Evolutionary conservation across 257 asterid species (phyloP), one percentile per base, ranked within the genome.

Genomic region (Ophiorrhiza pumila): DNA sequence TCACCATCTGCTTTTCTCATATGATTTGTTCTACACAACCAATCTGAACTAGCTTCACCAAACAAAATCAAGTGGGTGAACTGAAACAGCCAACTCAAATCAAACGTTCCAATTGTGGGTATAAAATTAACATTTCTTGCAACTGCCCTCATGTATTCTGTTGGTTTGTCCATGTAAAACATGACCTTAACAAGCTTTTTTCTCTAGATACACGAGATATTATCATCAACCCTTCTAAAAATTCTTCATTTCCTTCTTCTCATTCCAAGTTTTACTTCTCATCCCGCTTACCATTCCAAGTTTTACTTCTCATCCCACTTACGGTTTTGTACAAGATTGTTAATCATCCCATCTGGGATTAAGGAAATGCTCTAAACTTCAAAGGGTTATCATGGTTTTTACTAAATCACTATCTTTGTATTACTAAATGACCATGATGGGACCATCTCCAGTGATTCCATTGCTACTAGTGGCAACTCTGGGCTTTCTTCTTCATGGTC

Each of bases 361-460:
- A 62, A 18, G 66, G 43, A 61, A 61, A 61, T 61, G 3, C 20
- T 62, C 47, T 62, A 62, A 62, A 0, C 46, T 7, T 17, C n/a
- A 20, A 35, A 35, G 68, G 67, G 45, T 62, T 9, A 63, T 20
- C 68, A 39, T 32, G 14, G 17, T 11, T 61, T 34, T 29, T 18
- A 7, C 45, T 35, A 17, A 32, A 2, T 60, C 60, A n/a, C 63
- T 41, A 23, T 68, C 76, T 47, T 69, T 56, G 41, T 13, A 69
- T 47, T 4, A 46, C 50, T 62, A 5, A 65, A 75, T 80, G 86
- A 55, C 80, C 34, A 75, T 74, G 35, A 75, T 74, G 35, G 96
- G 87, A 71, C 95, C 95, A 11, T 90, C 97, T 60, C 97, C 97
- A 0, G 31, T 84, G 50, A 67, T 85, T 74, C 95, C 95, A 50